These are phyloP conservation scores for Nissolia schottii DNA, from an alignment of 306 rosid genomes.

Conservation along the genomic window DNA sequence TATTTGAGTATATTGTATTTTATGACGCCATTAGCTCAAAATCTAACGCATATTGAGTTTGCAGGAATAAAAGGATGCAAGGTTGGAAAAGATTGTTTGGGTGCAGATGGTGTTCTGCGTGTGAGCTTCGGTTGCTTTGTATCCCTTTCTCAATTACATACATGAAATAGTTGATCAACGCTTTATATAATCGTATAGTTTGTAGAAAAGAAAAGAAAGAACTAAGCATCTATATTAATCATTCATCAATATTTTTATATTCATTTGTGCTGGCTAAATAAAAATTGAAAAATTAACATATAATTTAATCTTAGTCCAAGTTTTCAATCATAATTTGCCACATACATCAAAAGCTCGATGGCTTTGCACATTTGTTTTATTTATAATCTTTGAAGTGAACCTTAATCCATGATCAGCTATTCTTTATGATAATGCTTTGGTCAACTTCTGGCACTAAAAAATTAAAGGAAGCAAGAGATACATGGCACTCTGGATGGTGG, in stretches of 20 bases:
- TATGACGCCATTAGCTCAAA: not conserved
- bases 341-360: too few relatives aligned
- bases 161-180: not conserved
- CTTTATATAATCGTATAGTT: not conserved
- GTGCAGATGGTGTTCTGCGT: conserved; percentile 89
- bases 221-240: not conserved
- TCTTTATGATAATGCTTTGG: conserved; percentile 77
- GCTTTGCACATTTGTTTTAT: not conserved
- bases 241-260: not conserved
- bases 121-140: conserved; percentile 97
- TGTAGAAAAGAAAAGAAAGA: not conserved
- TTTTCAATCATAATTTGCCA: too few relatives aligned
- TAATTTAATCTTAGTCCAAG: not conserved
- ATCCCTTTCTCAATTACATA: conserved; percentile 56
- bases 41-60: conserved; percentile 4
- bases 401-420: conserved; percentile 67
- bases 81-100: conserved; percentile 65
- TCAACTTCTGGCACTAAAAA: conserved; percentile 70
- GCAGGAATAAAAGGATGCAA: conserved; percentile 74
- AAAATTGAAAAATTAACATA: not conserved
- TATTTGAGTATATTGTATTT: not conserved
- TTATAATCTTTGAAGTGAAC: too few relatives aligned
- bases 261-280: not conserved
- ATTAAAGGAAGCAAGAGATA: conserved; percentile 55
- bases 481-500: conserved; percentile 99